Evolutionary conservation across 2,329 filamentous ascomycete species (phyloP).

Genomic region (Didymella exigua): DNA sequence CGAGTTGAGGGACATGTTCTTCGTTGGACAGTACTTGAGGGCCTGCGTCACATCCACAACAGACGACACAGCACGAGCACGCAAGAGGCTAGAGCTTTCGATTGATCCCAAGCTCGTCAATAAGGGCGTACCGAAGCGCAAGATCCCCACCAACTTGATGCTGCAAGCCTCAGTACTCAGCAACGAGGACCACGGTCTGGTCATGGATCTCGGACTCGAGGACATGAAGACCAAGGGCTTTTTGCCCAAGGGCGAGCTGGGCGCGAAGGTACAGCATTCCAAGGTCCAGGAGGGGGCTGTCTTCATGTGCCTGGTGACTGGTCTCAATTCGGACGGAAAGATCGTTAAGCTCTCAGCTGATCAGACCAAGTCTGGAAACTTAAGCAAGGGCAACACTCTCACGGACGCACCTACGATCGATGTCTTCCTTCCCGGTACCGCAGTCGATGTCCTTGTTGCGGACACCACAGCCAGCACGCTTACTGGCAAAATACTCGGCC

Average conservation of each 20-base stretch:
- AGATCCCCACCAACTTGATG: slow-evolving; percentile 75
- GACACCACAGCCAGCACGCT: slow-evolving; percentile 77
- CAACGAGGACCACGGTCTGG: slow-evolving; percentile 92
- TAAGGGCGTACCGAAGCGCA: slow-evolving; percentile 71
- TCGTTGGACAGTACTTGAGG: slow-evolving; percentile 84
- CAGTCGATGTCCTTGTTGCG: slow-evolving; percentile 81
- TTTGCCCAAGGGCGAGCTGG: slow-evolving; percentile 81
- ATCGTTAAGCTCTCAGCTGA: slow-evolving; percentile 85
- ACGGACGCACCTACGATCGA: slow-evolving; percentile 84
- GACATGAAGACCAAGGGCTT: slow-evolving; percentile 76
- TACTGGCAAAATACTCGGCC: slow-evolving; percentile 87
- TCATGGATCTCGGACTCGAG: slow-evolving; percentile 87
- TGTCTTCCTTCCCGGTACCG: slow-evolving; percentile 88
- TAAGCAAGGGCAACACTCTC: slow-evolving; percentile 69
- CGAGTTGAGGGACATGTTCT: slow-evolving; percentile 76
- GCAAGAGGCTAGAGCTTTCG: slow-evolving; percentile 85
- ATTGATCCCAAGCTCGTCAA: slow-evolving; percentile 81
- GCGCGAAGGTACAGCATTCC: slow-evolving; percentile 66
- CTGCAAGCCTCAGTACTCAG: slow-evolving; percentile 88
- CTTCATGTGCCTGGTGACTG: slow-evolving; percentile 79
- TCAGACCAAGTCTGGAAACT: slow-evolving; percentile 69
- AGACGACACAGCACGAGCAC: slow-evolving; percentile 70
- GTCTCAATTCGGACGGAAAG: slow-evolving; percentile 76
- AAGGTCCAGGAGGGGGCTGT: slow-evolving; percentile 82
- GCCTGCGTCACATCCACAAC: slow-evolving; percentile 80